These are phyloP conservation scores for Fonsecaea multimorphosa DNA, from an alignment of 2,329 filamentous ascomycete species.

Conservation along the genomic window DNA sequence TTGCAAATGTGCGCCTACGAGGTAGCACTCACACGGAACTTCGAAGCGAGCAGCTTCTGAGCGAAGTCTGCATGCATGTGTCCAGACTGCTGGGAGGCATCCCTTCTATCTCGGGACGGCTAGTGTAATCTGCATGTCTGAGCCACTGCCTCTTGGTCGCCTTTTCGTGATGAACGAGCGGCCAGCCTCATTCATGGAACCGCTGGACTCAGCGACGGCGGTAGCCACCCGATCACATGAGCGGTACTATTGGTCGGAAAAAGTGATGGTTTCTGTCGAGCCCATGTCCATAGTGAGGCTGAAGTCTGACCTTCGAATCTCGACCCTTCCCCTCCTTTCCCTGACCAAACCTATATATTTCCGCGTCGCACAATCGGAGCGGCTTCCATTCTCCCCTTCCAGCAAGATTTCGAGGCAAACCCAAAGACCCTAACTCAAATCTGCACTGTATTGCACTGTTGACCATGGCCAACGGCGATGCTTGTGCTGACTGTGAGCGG, in stretches of 20 bases:
- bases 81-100: neutral
- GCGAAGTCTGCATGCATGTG: neutral
- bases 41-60: neutral
- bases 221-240: neutral
- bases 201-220: neutral
- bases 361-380: neutral
- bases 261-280: neutral
- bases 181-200: neutral
- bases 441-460: neutral
- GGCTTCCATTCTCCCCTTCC: neutral
- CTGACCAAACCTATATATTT: neutral
- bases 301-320: neutral
- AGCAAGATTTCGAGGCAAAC: neutral
- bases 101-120: neutral
- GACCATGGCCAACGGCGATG: conserved; percentile 1
- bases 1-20: neutral
- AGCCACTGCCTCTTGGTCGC: neutral
- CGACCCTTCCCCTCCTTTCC: neutral
- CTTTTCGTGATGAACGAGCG: neutral
- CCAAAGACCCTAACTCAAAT: neutral
- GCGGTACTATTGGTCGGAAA: neutral
- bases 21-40: neutral
- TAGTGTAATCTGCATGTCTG: neutral
- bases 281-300: neutral
- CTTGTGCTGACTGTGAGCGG: neutral